Base-by-base conservation (phyloP, 139 green algal genomes). In the Yamagishiella unicocca region DNA sequence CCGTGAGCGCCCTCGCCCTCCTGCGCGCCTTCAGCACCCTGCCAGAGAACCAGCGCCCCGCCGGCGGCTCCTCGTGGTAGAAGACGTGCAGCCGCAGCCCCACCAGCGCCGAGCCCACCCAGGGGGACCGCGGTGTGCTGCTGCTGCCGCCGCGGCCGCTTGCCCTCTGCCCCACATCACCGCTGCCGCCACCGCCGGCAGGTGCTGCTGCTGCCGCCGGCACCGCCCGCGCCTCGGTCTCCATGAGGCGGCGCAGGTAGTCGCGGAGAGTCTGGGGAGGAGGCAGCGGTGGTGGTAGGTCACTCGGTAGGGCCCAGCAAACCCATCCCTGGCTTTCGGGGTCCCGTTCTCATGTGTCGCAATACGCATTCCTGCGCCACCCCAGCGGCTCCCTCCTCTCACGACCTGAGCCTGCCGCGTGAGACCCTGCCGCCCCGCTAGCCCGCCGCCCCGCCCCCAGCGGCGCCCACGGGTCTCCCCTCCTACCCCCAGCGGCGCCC, bases 61-160 rank as follows among this genome's bases (percentile, higher is more conserved):
- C 9, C 37, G 77, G 77, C 58, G 31, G 58, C 77, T 84, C 55
- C 38, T 84, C 77, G 14, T 55, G 24, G 19, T 84, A 84, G 54
- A 74, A 84, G 14, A 84, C 77, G 54, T 74, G 55, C 25, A 73
- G 38, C 7, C 77, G 77, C 77, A 71, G 33, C 5, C 53, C 53
- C 76, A 21, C 27, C 76, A 83, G 53, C 6, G 22, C 19, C 31
- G 29, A 35, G 24, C n/a, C 31, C 2, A 10, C 5, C n/a, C 2
- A 1, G 4, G 64, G 31, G 27, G 33, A n/a, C n/a, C n/a, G 50
- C 50, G 50, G 50, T 25, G 50, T 12, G 12, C 50, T 58, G 50
- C 50, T 58, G 50, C 14, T 58, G 50, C 50, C 14, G 50, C 12
- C 14, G 50, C 50, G n/a, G n/a, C n/a, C n/a, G n/a, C n/a, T n/a